Base-by-base conservation (phyloP, 1,284 basidiomycete species). In the Violaceomyces palustris region DNA sequence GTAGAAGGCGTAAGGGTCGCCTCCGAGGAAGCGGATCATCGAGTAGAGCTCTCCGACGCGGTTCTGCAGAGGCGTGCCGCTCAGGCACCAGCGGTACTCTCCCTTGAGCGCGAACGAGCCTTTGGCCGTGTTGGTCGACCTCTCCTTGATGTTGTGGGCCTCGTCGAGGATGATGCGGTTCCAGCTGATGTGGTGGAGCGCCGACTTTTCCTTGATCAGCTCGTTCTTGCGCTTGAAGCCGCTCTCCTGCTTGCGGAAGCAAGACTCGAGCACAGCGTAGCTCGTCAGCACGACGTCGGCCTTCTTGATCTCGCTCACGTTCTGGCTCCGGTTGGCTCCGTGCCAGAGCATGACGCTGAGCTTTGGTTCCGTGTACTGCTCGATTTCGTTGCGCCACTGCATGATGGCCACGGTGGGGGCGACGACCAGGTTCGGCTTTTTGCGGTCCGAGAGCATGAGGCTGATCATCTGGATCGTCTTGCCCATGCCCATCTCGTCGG, bases 401-500 rank as follows among this genome's bases (percentile, higher is more conserved):
- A 98, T 92, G 57, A 99, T 83, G 19, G 94, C 94, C 36, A 97
- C 93, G 3, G 91, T 94, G 10, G 75, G 75, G 3, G 93, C 93
- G 25, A 98, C 80, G 17, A 98, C 88, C 8, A 98, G 80, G 46
- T 89, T 92, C 1, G 90, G 90, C 71, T 82, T 86, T 54, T 80
- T 76, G 35, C 80, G 75, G 69, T 89, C 86, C 0, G 85, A 84
- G 2, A 93, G 82, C 27, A 98, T 79, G 25, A 98, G 79, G 3
- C 90, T 82, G 39, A 98, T 92, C 63, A 93, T 92, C 72, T 98
- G 94, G 51, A 98, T 96, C 0, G 93, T 98, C 76, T 97, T 97
- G 24, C 93, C 93, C 93, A 97, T 96, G 28, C 89, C 89, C 59
- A 71, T 73, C 75, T 92, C 88, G 69, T 92, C 89, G 25, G 93